Evolutionary conservation across 2,329 filamentous ascomycete species (phyloP), one percentile per base, ranked within the genome.

Genomic region (Cercospora nicotianae): DNA sequence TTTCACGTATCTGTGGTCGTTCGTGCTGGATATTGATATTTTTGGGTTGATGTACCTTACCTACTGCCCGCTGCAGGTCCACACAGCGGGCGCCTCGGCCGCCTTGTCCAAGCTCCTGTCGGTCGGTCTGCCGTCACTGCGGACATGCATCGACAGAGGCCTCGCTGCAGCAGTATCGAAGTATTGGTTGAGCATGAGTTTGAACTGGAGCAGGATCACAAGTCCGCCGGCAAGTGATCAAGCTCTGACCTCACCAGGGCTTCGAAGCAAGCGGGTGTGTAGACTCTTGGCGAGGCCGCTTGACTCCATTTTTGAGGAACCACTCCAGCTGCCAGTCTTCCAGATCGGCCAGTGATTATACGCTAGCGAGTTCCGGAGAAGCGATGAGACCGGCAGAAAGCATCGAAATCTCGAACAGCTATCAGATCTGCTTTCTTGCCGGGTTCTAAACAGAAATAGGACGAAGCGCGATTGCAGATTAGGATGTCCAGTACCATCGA

Each of bases 1-100:
- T 55, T 57, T 64, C 62, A 64, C 48, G 45, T 64, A 57, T 57
- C 62, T 64, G 63, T 64, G 63, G 51, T 59, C 63, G 33, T 39
- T 39, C 33, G 33, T 39, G 13, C 5, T 39, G 13, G 5, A 36
- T 2, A 7, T 7, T 1, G 2, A 39, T 39, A 13, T 39, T 39
- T 39, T 16, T 39, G 33, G 12, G 5, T 3, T 3, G 13, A 39
- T 39, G 33, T 39, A 39, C 33, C 33, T 39, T n/a, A 39, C 33
- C 33, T n/a, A n/a, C 13, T n/a, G 33, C 33, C 33, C 5, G 13
- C 33, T 39, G 33, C 33, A 39, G 33, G 33, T n/a, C 5, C 33
- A 39, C 33, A 16, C 13, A 13, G 13, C 13, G 33, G 5, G 13
- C 13, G 13, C 33, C 33, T 6, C 13, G 33, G 33, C 13, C 33